Conservation (phyloP, 805 yeast species). For the Wickerhamiella hasegawae region DNA sequence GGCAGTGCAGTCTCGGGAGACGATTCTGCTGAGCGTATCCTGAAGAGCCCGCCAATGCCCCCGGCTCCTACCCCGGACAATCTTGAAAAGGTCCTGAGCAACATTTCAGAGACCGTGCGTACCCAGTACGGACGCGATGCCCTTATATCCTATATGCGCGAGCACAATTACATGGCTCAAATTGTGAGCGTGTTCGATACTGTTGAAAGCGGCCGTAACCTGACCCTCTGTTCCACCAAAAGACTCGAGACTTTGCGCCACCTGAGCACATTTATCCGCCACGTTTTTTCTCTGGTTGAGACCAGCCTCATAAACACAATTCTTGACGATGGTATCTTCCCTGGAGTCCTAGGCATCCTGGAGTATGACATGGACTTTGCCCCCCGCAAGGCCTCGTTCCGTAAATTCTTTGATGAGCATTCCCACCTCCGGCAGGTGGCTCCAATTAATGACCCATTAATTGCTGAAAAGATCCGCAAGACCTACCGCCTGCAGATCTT, state of each 20-base stretch:
- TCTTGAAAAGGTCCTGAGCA: conserved; percentile 37
- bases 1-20: conserved; percentile 4
- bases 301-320: conserved; percentile 40
- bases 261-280: conserved; percentile 59
- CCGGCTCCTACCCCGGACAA: conserved; percentile 35
- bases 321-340: conserved; percentile 34
- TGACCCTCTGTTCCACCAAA: conserved; percentile 9
- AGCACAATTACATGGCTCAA: conserved; percentile 34
- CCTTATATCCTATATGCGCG: conserved; percentile 39
- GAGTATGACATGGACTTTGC: conserved; percentile 86
- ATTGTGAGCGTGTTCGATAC: conserved; percentile 37
- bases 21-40: conserved; percentile 59
- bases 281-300: conserved; percentile 54
- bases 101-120: conserved; percentile 42
- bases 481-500: conserved; percentile 68
- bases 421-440: conserved; percentile 55
- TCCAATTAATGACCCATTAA: conserved; percentile 37
- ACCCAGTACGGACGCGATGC: conserved; percentile 48
- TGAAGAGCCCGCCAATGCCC: conserved; percentile 68
- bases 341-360: conserved; percentile 58
- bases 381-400: conserved; percentile 58
- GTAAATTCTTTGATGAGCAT: conserved; percentile 44
- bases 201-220: conserved; percentile 30
- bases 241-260: conserved; percentile 42
- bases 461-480: conserved; percentile 40